Evolutionary conservation across 495 filamentous ascomycete species (phyloP).

Genomic region (Polyplosphaeria fusca): DNA sequence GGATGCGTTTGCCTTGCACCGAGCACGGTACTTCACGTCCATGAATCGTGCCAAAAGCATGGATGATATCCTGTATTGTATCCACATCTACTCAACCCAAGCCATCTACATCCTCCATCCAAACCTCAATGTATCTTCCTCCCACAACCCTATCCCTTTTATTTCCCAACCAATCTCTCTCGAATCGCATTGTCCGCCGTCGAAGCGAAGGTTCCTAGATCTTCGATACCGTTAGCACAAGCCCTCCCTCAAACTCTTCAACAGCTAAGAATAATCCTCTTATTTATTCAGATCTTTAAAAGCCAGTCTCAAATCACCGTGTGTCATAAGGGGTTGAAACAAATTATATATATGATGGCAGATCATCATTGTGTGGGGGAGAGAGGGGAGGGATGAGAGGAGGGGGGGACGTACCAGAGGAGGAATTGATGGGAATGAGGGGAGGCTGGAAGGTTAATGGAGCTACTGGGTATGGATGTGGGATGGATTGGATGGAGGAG

Average conservation of each 20-base stretch:
- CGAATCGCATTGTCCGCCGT: neutral
- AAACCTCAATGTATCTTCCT: neutral
- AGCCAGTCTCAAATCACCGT: neutral
- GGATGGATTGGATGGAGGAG: neutral
- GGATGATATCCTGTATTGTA: neutral
- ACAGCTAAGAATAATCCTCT: neutral
- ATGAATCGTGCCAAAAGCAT: neutral
- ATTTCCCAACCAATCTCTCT: neutral
- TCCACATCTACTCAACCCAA: neutral
- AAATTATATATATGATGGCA: neutral
- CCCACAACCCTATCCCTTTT: neutral
- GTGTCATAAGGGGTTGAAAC: neutral
- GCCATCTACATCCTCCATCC: neutral
- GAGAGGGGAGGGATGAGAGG: neutral
- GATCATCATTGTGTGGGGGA: neutral
- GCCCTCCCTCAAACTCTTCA: neutral
- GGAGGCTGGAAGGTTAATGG: neutral
- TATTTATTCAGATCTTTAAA: neutral
- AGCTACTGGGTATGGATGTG: neutral
- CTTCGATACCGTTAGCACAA: neutral
- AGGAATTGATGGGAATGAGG: neutral
- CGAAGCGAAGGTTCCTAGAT: neutral
- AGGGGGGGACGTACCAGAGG: neutral
- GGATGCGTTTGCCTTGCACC: neutral
- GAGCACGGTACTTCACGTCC: neutral